phyloP scores from a whole-genome alignment of 2,329 filamentous ascomycete genomes.

The Colletotrichum chlorophyti region DNA sequence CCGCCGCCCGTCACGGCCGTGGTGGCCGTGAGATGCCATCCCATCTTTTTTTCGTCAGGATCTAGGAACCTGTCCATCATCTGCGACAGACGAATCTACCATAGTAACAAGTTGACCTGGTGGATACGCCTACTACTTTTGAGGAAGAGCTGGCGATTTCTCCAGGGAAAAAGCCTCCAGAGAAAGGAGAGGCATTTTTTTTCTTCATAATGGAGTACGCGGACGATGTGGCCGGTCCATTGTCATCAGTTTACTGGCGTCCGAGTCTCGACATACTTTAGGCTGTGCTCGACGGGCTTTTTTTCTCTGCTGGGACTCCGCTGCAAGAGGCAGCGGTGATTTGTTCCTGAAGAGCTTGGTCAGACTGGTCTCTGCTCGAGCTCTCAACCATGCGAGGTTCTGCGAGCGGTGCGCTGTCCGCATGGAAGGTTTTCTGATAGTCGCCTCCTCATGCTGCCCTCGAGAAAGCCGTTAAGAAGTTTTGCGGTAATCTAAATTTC shows the following conservation, averaged over 20 bases:
- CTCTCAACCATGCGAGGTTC: constrained; percentile 17
- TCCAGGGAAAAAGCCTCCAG: constrained; percentile 18
- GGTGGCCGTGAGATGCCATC: constrained; percentile 12
- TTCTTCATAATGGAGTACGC: neutral
- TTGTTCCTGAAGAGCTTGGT: constrained; percentile 16
- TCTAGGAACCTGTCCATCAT: constrained; percentile 6
- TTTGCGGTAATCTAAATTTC: neutral
- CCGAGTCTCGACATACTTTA: neutral
- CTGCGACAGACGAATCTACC: neutral
- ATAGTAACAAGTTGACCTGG: no score
- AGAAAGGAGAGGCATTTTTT: constrained; percentile 25
- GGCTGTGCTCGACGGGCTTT: neutral
- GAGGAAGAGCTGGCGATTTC: constrained; percentile 4
- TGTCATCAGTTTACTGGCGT: neutral
- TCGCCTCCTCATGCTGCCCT: no score
- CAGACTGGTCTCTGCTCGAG: constrained; percentile 1
- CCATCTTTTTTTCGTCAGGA: constrained; percentile 8
- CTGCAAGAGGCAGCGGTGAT: constrained; percentile 22
- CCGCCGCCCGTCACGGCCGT: constrained; percentile 6
- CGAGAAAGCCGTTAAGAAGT: no score
- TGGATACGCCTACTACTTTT: neutral
- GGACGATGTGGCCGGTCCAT: neutral
- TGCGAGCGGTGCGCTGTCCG: constrained; percentile 1
- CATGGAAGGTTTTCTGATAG: neutral
- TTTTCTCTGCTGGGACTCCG: constrained; percentile 11